These are phyloP conservation scores for Globisporangium emineosum DNA, from an alignment of 352 stramenopile genomes.

Conservation along the genomic window DNA sequence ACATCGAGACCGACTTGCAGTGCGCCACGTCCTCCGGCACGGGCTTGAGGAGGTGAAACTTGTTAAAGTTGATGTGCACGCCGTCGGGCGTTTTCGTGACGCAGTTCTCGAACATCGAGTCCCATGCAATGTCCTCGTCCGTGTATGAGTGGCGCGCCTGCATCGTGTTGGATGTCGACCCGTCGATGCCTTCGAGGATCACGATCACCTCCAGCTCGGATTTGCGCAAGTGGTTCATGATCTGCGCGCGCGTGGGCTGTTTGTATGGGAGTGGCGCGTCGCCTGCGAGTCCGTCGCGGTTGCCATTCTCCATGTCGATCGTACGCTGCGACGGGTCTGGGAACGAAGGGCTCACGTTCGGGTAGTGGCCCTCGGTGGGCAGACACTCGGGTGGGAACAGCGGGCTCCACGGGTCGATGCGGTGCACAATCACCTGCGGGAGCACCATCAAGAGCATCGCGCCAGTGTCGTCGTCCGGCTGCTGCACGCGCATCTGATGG, in stretches of 20 bases:
- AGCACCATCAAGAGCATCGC: slow-evolving; percentile 82
- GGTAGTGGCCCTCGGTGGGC: slow-evolving; percentile 37
- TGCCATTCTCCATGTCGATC: slow-evolving; percentile 85
- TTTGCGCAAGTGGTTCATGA: slow-evolving; percentile 60
- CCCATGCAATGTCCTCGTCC: slow-evolving; percentile 76
- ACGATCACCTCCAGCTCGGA: slow-evolving; percentile 79
- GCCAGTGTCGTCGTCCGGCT: slow-evolving; percentile 80
- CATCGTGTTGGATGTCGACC: slow-evolving; percentile 86
- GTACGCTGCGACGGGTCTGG: slow-evolving; percentile 69
- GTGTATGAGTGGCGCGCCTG: slow-evolving; percentile 83
- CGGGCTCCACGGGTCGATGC: slow-evolving; percentile 84
- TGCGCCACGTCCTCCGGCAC: slow-evolving; percentile 49
- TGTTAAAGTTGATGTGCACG: slow-evolving; percentile 78
- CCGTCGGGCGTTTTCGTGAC: slow-evolving; percentile 51
- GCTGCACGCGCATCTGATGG: slow-evolving; percentile 86
- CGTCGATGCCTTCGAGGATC: slow-evolving; percentile 82
- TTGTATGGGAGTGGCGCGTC: slow-evolving; percentile 32
- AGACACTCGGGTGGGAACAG: slow-evolving; percentile 79
- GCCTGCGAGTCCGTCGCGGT: slow-evolving; percentile 48
- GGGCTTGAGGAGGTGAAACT: slow-evolving; percentile 72
- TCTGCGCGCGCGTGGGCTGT: slow-evolving; percentile 66
- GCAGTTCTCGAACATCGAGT: slow-evolving; percentile 76
- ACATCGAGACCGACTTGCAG: slow-evolving; percentile 21
- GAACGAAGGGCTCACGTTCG: slow-evolving; percentile 54
- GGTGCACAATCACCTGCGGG: slow-evolving; percentile 78